A percentile compares a stretch with the other conserved stretches of the same genome.
Evolutionary conservation across 1,284 basidiomycete species (phyloP).

Genomic region (Agroathelia rolfsii): DNA sequence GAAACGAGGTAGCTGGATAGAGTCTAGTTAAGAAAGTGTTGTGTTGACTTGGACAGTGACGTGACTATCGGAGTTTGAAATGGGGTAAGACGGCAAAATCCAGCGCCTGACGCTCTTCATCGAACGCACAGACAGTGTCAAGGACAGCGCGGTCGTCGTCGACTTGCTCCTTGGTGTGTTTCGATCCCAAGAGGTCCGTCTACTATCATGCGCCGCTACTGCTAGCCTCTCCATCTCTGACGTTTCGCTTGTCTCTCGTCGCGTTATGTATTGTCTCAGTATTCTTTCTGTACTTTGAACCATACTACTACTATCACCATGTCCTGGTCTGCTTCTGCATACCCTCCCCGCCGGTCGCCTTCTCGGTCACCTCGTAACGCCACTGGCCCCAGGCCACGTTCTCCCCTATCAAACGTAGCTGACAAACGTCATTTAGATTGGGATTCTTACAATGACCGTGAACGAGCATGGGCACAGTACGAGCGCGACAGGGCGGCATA

Average conservation of each 20-base stretch:
- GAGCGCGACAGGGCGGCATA: conserved; percentile 60
- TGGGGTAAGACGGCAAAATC: conserved; percentile 11
- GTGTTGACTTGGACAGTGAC: background rate
- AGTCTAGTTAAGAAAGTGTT: background rate
- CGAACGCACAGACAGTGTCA: conserved; percentile 59
- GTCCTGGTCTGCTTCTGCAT: conserved; percentile 53
- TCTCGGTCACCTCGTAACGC: conserved; percentile 64
- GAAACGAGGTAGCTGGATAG: conserved; percentile 1
- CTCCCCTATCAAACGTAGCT: conserved; percentile 44
- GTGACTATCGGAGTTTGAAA: conserved; percentile 35
- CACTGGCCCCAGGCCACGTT: conserved; percentile 32
- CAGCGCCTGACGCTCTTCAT: conserved; percentile 34
- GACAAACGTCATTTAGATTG: conserved; percentile 53
- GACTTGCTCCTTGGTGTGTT: conserved; percentile 43
- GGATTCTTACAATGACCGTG: conserved; percentile 64
- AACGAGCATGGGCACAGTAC: conserved; percentile 51
- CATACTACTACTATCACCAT: conserved; percentile 52
- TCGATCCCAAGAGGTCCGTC: conserved; percentile 78
- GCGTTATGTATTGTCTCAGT: conserved; percentile 52
- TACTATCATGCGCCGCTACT: conserved; percentile 75
- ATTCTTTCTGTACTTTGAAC: conserved; percentile 53
- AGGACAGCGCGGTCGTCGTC: conserved; percentile 43
- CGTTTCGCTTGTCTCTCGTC: conserved; percentile 61
- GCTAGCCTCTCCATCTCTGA: conserved; percentile 35
- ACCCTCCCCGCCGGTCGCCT: conserved; percentile 66